Base-by-base conservation (phyloP, 345 rosid species). In the Melaleuca quinquenervia region DNA sequence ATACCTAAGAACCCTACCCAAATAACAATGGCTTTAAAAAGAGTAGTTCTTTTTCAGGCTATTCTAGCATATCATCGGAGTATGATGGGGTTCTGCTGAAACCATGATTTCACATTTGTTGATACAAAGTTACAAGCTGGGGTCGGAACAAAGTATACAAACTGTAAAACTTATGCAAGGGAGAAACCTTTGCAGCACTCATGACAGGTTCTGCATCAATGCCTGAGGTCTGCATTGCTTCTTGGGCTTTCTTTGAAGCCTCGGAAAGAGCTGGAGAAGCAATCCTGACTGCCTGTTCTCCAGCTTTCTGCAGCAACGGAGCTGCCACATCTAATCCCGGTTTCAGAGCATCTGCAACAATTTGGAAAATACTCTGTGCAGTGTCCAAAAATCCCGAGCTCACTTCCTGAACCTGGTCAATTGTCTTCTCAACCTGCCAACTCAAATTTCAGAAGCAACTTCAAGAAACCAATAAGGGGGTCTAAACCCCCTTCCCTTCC, bases 201-300 rank as follows among this genome's bases (percentile, higher is more conserved):
- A 87, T 56, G 86, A 95, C 97, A 16, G 98, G 94, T 84, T 95
- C 91, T 14, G 96, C 76, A 86, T 97, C 96, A 89, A 97, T 41
- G 86, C 98, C 99, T 58, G 96, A 84, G 91, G 93, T 90, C 87
- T 96, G 95, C 92, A 97, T 90, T 64, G 96, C 98, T 87, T 97
- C 98, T 88, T 93, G 95, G 49, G 97, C 98, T 90, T 93, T 95
- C 94, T 91, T 97, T 3, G 98, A 90, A 64, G 93, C 97, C 90
- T 95, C 99, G 3, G 98, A 95, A 86, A 95, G 86, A 8, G 91
- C 96, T 22, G 98, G 99, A 90, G 99, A 95, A 50, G 99, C 98
- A 76, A 91, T 84, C 90, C 94, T 94, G 58, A 97, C n/a, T 3
- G 95, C 98, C 86, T 95, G 88, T 83, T 95, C 95, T 88, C 97